Conservation (phyloP, 768 basidiomycete species). For the Boletus sp. region DNA sequence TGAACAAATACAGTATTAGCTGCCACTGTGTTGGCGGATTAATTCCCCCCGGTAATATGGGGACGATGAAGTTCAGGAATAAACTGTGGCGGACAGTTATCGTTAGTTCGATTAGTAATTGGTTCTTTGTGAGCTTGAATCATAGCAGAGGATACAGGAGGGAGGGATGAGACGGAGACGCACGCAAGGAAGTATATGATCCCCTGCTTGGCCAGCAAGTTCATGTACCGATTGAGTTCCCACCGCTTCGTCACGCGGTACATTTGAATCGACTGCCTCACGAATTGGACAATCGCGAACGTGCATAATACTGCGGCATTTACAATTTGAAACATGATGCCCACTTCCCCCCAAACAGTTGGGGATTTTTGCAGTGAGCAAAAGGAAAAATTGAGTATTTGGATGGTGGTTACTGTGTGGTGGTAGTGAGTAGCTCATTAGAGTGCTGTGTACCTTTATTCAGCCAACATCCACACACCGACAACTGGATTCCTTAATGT, state of each 20-base stretch:
- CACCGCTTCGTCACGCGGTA: not conserved
- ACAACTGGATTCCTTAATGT: not conserved
- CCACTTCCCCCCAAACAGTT: not conserved
- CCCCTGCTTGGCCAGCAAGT: no score
- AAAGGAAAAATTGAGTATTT: not conserved
- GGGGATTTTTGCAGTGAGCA: not conserved
- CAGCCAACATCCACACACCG: not conserved
- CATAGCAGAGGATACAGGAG: no score
- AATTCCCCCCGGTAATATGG: no score
- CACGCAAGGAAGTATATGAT: no score
- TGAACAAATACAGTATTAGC: not conserved
- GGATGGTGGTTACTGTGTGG: not conserved
- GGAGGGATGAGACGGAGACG: no score
- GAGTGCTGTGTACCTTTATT: not conserved
- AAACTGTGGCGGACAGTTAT: no score
- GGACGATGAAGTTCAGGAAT: no score
- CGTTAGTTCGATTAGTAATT: no score
- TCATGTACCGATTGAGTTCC: no score
- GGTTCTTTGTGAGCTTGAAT: no score
- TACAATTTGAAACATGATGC: not conserved
- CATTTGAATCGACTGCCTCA: not conserved
- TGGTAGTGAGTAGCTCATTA: not conserved
- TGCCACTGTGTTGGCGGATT: not conserved
- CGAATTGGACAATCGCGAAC: not conserved
- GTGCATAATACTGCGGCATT: not conserved